Evolutionary conservation across 2,329 filamentous ascomycete genomes (phyloP), one percentile per base, ranked within the genome.

Genomic region (Paraphoma chrysanthemicola): DNA sequence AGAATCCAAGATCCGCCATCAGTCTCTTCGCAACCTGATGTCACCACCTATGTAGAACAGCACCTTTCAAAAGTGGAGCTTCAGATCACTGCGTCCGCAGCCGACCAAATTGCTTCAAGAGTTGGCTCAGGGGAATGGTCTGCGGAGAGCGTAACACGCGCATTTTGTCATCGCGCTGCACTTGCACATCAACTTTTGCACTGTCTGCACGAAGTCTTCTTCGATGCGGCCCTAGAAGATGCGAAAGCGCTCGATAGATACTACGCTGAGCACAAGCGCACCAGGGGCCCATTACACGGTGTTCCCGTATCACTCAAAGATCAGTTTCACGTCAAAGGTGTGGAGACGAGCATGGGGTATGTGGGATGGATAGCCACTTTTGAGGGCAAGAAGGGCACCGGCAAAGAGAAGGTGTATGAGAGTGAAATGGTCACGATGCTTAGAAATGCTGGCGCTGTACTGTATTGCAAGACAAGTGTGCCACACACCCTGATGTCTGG

Each of bases 331-430:
- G 78, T 82, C 59, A 78, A 77, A 43, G 77, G 69, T 39, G 77
- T 81, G 2, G 80, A 81, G 36, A 82, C 79, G 1, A 71, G 68
- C 2, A 81, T 89, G 86, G 87, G 86, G 7, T 89, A 88, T 60
- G 79, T 88, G 9, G 86, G 86, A 12, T 88, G 86, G 86, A 84
- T 89, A 10, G 83, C 81, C 6, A 88, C 85, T 0, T 88, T 87
- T 63, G 78, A 88, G 72, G 86, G 86, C 30, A 77, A 80, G 48
- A 81, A 79, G 29, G 79, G 77, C 1, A 84, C 77, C 51, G 84
- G 76, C 23, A 84, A 78, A 72, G 85, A 81, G 68, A 80, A 74
- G 64, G 77, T 79, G 1, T 83, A 81, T 46, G 86, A 90, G 65
- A 87, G 84, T 46, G 82, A 88, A 60, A 81, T 88, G 67, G 85